Evolutionary conservation across 371 early-diverging fungal genomes (phyloP), one percentile per base, ranked within the genome.

Genomic region (Lichtheimia hyalospora): DNA sequence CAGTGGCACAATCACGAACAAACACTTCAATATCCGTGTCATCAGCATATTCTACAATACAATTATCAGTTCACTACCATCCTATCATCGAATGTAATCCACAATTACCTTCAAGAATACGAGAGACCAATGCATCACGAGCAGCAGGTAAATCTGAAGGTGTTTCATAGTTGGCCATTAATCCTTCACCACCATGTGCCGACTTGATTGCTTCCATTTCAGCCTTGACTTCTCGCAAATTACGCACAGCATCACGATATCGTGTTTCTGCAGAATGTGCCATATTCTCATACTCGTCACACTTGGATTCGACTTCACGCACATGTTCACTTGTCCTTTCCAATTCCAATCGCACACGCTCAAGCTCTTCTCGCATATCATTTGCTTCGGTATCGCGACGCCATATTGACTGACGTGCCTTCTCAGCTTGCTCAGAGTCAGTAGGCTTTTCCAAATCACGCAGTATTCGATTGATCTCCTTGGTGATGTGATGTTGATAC

Each of bases 381-480:
- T 73, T 73, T 40, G 72, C 69, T 54, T 78, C 78, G 21, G 67
- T 74, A 43, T 78, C 80, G 28, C 80, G 67, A 60, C 80, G 64
- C 80, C 80, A 79, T 5, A 79, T 73, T 46, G 68, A 64, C 79
- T 80, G 61, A 79, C 83, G 58, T 62, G 69, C 48, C 61, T 77
- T 21, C 63, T 65, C 62, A 27, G 59, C 63, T 40, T 67, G 57
- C n/a, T 78, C 83, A 15, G 77, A 63, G 5, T 69, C 67, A 51
- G 62, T 73, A 24, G 74, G 69, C 57, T 86, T 82, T 52, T 74
- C 79, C 24, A 93, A 56, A 54, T 95, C 94, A 14, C 89, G 83
- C 49, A 94, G 76, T 53, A 90, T 89, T 58, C 91, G 83, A 62
- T 95, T 93, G 68, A 95, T 94, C 57, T 95, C 92, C 54, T 85